These are phyloP conservation scores for Macroventuria anomochaeta DNA, from an alignment of 2,329 filamentous ascomycete genomes.

Conservation along the genomic window DNA sequence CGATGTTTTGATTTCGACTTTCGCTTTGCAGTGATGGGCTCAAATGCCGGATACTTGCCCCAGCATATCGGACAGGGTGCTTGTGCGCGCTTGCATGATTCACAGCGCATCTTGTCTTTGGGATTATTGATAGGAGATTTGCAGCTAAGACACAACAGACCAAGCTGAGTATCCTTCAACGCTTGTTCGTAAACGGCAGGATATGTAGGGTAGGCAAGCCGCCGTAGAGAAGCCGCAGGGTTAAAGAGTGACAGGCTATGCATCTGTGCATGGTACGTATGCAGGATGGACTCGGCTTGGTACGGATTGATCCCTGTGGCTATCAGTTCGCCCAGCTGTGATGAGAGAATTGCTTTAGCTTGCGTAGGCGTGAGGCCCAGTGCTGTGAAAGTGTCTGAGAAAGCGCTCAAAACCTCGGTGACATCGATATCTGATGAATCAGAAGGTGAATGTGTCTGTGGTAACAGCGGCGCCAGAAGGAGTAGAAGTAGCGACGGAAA, in stretches of 20 bases:
- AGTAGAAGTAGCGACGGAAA: constrained; percentile 56
- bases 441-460: constrained; percentile 48
- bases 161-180: constrained; percentile 61
- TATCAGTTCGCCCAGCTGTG: constrained; percentile 49
- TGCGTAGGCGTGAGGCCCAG: constrained; percentile 49
- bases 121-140: constrained; percentile 62
- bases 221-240: constrained; percentile 63
- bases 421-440: constrained; percentile 37
- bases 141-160: constrained; percentile 63
- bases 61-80: constrained; percentile 54
- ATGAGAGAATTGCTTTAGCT: constrained; percentile 51
- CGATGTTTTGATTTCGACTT: constrained; percentile 26
- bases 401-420: constrained; percentile 44
- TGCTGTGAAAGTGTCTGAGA: constrained; percentile 49
- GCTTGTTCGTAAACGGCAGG: constrained; percentile 64
- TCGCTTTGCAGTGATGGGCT: constrained; percentile 40
- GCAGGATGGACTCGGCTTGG: constrained; percentile 63
- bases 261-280: constrained; percentile 64
- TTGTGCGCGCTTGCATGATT: constrained; percentile 56
- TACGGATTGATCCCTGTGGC: constrained; percentile 55
- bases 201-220: constrained; percentile 61
- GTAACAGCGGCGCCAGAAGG: constrained; percentile 54
- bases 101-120: constrained; percentile 58
- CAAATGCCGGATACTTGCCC: constrained; percentile 52
- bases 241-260: constrained; percentile 55